Conservation (phyloP, 2,329 filamentous ascomycete species). For the Colletotrichum tabaci region DNA sequence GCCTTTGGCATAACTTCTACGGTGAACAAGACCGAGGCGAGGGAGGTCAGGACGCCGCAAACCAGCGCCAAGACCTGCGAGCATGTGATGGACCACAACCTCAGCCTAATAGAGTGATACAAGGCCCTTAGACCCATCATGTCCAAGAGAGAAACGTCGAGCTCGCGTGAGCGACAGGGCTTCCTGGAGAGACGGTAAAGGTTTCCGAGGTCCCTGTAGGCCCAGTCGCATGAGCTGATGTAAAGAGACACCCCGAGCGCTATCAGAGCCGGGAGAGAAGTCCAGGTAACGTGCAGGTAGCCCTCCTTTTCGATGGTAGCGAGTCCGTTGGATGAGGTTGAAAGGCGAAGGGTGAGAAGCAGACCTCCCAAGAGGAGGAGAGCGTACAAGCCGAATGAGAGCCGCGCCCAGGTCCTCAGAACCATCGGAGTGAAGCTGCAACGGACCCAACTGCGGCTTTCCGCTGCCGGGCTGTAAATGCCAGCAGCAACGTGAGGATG, state of each 20-base stretch:
- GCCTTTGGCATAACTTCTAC: conserved; percentile 11
- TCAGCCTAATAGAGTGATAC: conserved; percentile 1
- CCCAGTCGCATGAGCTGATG: conserved; percentile 26
- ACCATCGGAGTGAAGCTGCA: conserved; percentile 9
- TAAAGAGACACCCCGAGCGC: conserved; percentile 16
- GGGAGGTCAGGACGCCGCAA: conserved; percentile 25
- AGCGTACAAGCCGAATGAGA: neutral
- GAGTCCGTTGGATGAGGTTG: conserved; percentile 11
- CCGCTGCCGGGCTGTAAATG: neutral
- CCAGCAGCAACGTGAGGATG: neutral
- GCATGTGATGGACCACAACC: conserved; percentile 14
- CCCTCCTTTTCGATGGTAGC: conserved; percentile 3
- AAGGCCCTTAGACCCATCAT: conserved; percentile 25
- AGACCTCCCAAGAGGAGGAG: neutral
- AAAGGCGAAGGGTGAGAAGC: conserved; percentile 4
- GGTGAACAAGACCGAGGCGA: conserved; percentile 17
- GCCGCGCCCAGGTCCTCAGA: conserved; percentile 7
- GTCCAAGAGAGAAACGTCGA: conserved; percentile 16
- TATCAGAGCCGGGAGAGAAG: conserved; percentile 23
- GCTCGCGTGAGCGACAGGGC: neutral
- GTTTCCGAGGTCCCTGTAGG: neutral
- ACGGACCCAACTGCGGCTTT: neutral
- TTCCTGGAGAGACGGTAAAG: conserved; percentile 14
- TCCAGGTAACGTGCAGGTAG: conserved; percentile 28
- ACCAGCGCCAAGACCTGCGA: conserved; percentile 24